Base-by-base conservation (phyloP, 352 stramenopile genomes). In the Phytopythium sindhum region DNA sequence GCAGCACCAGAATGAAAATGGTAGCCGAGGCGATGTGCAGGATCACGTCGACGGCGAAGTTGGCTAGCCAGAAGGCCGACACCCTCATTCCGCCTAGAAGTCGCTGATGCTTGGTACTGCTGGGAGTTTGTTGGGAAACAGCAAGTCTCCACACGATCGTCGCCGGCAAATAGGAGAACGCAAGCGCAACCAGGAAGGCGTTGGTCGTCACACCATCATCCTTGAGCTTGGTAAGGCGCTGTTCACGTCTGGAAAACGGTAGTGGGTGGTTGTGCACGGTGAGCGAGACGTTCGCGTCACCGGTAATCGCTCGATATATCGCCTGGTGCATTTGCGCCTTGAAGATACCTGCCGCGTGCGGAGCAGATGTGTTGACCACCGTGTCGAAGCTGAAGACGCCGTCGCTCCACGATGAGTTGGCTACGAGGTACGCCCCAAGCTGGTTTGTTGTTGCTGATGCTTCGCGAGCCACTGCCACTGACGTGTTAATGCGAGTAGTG, bases 51-150 rank as follows among this genome's bases (percentile, higher is more conserved):
- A 91, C 98, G 17, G 89, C 57, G 63, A 91, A 98, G 44, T 96
- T 98, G n/a, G 90, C 88, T 1, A 96, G 47, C 97, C 97, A 99
- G 70, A 98, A 99, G 3, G 91, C 80, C 0, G 66, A 67, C n/a
- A 98, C 74, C 24, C 79, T 81, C 14, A 97, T 93, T 24, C 96
- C 96, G 9, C 85, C 90, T 31, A 99, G 92, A 70, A 75, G 88
- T 65, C 96, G 86, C 64, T 96, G 83, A 81, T 99, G 95, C 72
- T 98, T 98, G 23, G 87, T 84, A 69, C 97, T 97, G 28, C 63
- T 55, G 1, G 42, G 23, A 23, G n/a, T 82, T 80, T 93, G 82
- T 50, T 69, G 74, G 56, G 98, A 95, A 45, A 91, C 81, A 23
- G 99, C 96, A 14, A 99, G 73, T 67, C 98, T 98, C 29, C 93